Conservation (phyloP, 345 rosid species). For the Brassica incana region DNA sequence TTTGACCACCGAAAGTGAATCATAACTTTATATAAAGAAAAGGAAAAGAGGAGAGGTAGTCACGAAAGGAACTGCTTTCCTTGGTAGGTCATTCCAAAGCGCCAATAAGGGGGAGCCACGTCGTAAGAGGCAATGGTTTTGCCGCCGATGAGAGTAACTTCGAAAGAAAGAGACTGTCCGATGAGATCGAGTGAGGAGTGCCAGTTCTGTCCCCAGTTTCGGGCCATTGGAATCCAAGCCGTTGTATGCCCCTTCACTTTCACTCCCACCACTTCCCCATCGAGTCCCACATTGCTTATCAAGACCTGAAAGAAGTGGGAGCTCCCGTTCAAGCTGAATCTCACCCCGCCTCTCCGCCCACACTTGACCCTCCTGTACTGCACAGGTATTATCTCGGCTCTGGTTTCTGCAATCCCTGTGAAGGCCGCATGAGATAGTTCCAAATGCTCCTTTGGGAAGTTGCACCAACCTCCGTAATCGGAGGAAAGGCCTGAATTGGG, state of each 20-base stretch:
- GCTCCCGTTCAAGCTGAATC: constrained; percentile 75
- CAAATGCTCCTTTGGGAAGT: constrained; percentile 85
- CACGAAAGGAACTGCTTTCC: constrained; percentile 69
- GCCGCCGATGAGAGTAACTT: constrained; percentile 66
- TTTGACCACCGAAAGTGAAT: constrained; percentile 28
- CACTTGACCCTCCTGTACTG: constrained; percentile 85
- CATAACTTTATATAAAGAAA: background rate
- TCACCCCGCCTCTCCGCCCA: constrained; percentile 65
- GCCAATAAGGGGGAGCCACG: constrained; percentile 84
- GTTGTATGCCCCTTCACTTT: constrained; percentile 91
- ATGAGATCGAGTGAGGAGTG: constrained; percentile 64
- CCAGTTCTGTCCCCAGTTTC: constrained; percentile 97
- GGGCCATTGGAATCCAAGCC: constrained; percentile 93
- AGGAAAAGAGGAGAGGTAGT: background rate
- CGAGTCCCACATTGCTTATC: constrained; percentile 75
- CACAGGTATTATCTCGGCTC: constrained; percentile 72
- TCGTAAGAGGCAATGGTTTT: constrained; percentile 71
- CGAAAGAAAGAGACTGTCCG: constrained; percentile 88
- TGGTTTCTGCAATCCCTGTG: constrained; percentile 68
- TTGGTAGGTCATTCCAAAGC: constrained; percentile 75
- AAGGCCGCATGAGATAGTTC: constrained; percentile 91
- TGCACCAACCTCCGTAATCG: constrained; percentile 94
- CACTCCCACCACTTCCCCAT: constrained; percentile 77
- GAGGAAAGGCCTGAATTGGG: constrained; percentile 80
- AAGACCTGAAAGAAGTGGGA: constrained; percentile 69